Percentiles rank a stretch among this genome's conserved stretches.
phyloP scores from a whole-genome alignment of 2,329 filamentous ascomycete species.

The Annulohypoxylon truncatum region DNA sequence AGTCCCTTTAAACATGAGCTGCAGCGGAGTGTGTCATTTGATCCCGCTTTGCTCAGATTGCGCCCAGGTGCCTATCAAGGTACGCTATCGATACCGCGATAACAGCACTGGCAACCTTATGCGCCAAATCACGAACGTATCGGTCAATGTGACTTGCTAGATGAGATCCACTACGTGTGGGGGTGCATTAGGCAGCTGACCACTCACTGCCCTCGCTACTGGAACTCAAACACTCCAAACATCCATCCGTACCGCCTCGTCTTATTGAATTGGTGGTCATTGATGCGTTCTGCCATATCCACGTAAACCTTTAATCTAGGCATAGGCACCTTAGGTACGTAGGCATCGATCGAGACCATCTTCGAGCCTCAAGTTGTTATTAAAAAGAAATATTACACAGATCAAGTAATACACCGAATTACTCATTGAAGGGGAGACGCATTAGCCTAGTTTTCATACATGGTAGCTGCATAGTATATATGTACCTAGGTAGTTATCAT shows the following conservation, averaged over 20 bases:
- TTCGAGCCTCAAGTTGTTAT: not conserved
- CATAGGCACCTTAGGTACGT: not conserved
- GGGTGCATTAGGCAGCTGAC: constrained; percentile 41
- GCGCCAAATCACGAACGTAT: constrained; percentile 28
- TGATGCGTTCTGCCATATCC: not conserved
- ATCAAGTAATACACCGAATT: not conserved
- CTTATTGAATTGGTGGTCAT: constrained; percentile 4
- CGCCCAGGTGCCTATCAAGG: constrained; percentile 35
- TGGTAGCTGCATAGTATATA: not conserved
- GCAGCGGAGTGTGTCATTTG: constrained; percentile 42
- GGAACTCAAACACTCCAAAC: constrained; percentile 5
- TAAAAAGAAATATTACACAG: not conserved
- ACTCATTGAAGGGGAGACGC: not conserved
- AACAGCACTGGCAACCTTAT: constrained; percentile 26
- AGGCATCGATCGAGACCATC: constrained; percentile 15
- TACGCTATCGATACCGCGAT: constrained; percentile 39
- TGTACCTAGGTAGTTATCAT: no score
- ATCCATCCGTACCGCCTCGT: constrained; percentile 16
- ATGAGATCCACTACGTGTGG: constrained; percentile 24
- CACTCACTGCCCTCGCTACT: constrained; percentile 16
- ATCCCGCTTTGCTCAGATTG: constrained; percentile 20
- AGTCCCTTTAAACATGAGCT: constrained; percentile 28
- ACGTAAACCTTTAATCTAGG: constrained; percentile 2
- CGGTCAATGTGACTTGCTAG: constrained; percentile 31
- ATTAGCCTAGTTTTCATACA: not conserved